Evolutionary conservation across 2,329 filamentous ascomycete species (phyloP), one percentile per base, ranked within the genome.

Genomic region (Colletotrichum viniferum): DNA sequence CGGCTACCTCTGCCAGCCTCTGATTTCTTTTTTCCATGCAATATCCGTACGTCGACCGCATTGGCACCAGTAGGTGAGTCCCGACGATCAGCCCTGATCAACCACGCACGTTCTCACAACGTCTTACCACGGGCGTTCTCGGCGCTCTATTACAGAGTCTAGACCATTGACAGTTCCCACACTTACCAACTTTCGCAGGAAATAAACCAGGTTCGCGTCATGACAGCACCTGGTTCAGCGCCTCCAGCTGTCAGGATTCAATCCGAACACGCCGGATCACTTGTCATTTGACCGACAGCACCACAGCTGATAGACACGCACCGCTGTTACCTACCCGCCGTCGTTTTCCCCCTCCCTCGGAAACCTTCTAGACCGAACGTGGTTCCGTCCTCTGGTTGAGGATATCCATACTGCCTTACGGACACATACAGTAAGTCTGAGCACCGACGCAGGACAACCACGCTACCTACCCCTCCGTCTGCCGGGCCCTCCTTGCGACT

Each of bases 101-200:
- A 32, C 67, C 67, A 62, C 32, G 24, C 56, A 28, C n/a, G 28
- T 16, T 38, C 67, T 69, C n/a, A 34, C 36, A 55, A 61, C 38
- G 24, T 66, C 63, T 73, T 73, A 28, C 62, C 55, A 55, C 32
- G 24, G n/a, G 14, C 43, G n/a, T 48, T 28, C 69, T 66, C 56
- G 52, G 34, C 62, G 61, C 56, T 63, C 55, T 63, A 12, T 56
- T 58, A 24, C 30, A 52, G 30, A 55, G 63, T 73, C 69, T 73
- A 73, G 69, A 60, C 69, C 69, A 58, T 61, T 14, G 56, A 12
- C 9, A 55, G 73, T 73, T 73, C 63, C 73, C 73, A 73, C 73
- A 75, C 34, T 70, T 63, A 60, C 67, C 67, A 74, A 65, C 58
- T 74, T 74, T 71, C 67, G 28, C 71, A 30, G 28, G n/a, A 73